Base-by-base conservation (phyloP, 179 eudicot species). In the Beta corolliflora region DNA sequence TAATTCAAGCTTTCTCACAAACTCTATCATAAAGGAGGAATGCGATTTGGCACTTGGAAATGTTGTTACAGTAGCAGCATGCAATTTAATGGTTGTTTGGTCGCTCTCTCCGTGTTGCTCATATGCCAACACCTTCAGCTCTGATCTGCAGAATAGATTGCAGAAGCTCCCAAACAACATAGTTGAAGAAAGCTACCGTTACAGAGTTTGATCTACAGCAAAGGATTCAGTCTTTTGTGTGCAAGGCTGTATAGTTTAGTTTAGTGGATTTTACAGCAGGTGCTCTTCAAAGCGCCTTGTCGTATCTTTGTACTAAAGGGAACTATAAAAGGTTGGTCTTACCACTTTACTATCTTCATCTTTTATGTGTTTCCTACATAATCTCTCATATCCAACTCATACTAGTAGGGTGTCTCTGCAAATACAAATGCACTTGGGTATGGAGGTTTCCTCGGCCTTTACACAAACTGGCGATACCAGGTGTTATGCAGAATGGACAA, bases 61-160 rank as follows among this genome's bases (percentile, higher is more conserved):
- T 82, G 93, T 93, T 64, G 92, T 92, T 63, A 92, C 97, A 3
- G 91, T 84, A 21, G 81, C 98, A 69, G 92, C 97, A 25, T 92
- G 97, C 91, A 95, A 95, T 82, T 92, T 91, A 69, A 77, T 86
- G 58, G 93, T 91, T 80, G 94, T 92, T 81, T 91, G 97, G 98
- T 91, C 94, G 4, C 93, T 92, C 59, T 93, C 95, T 83, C 94
- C 97, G 55, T 95, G 98, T 79, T 96, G 95, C 68, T 93, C 97
- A 29, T 93, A 89, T 89, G 97, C 90, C 73, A 92, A 87, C 76
- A 92, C 93, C 7, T 92, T 91, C 84, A 85, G 77, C 23, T 90
- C 77, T 76, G 94, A 90, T 89, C 81, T 93, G 85, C 94, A 94
- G 67, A 94, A 91, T 78, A 91, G 91, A 21, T 83, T 93, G 84